A percentile compares a stretch with the other conserved stretches of the same genome.
These are phyloP conservation scores for Huntiella moniliformis DNA, from an alignment of 2,329 filamentous ascomycete species.

Conservation along the genomic window DNA sequence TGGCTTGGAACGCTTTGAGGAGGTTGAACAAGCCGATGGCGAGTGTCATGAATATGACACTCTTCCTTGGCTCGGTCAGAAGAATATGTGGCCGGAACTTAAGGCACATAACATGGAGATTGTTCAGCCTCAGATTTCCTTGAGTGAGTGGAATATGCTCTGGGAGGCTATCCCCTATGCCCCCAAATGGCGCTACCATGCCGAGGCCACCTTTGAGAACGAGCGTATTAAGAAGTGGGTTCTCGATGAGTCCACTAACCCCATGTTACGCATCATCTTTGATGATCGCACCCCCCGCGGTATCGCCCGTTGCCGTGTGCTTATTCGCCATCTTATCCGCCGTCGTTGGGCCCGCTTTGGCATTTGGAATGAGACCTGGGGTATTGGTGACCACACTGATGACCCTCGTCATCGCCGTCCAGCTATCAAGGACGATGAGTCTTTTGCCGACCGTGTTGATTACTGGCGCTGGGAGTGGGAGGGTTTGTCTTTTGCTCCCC, in stretches of 20 bases:
- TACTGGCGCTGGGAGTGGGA: constrained; percentile 10
- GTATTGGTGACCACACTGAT: constrained; percentile 3
- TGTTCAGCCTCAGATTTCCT: background rate
- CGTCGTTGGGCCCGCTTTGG: constrained; percentile 6
- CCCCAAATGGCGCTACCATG: constrained; percentile 4
- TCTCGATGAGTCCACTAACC: background rate
- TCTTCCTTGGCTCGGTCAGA: too few relatives aligned
- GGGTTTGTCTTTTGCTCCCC: background rate
- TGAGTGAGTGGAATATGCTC: constrained; percentile 3
- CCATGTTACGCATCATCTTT: background rate
- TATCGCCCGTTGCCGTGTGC: background rate
- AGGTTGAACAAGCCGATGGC: too few relatives aligned
- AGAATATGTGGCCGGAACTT: too few relatives aligned
- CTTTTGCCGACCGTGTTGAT: background rate
- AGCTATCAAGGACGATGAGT: background rate
- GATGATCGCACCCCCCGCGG: background rate
- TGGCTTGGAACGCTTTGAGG: too few relatives aligned
- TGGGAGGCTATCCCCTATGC: constrained; percentile 1
- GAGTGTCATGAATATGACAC: too few relatives aligned
- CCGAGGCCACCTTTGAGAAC: background rate
- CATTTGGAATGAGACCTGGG: constrained; percentile 9
- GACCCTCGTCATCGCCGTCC: background rate
- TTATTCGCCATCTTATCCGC: constrained; percentile 9
- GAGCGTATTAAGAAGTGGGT: background rate
- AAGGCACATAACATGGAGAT: background rate